Base-by-base conservation (phyloP, 768 basidiomycete species). In the Lentinula guzmanii region DNA sequence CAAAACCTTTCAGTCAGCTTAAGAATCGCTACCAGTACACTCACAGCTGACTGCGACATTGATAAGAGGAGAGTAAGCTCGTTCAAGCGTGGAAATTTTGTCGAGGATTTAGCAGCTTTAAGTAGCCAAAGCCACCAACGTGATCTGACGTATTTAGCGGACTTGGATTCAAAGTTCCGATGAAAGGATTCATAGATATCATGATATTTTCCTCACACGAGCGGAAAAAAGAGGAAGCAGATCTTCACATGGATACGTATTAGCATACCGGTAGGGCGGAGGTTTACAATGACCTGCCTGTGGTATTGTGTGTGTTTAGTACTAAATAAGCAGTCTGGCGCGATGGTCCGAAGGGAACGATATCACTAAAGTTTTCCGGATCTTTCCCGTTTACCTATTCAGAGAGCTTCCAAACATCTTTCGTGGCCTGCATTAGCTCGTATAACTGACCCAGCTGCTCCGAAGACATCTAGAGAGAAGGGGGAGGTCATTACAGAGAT, bases 401-500 rank as follows among this genome's bases (percentile, higher is more conserved):
- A 18, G 57, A 51, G 6, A 86, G 80, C 68, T 88, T 94, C 92
- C 91, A 96, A 35, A 96, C 80, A 63, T 89, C 89, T 69, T 91
- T 93, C 0, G 93, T 87, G 2, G 88, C 91, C 64, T 91, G 87
- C 93, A 96, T 94, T 63, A 99, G 81, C 70, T 98, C 95, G 70
- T 97, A 93, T 45, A 99, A 74, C 72, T 98, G 96, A 1, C 91
- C 91, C 4, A 98, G 77, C 70, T 99, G 96, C 70, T 96, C 93
- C 35, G 78, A 73, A 18, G 93, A 95, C 86, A 95, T 89, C 93
- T 95, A 61, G 28, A 7, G 54, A 59, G 15, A 31, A 24, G 28
- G 28, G 37, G 21, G 60, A 53, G 13, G 41, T 34, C 4, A 60
- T 41, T 54, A 55, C 43, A 48, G 39, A 52, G 28, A 28, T 28